Conservation (phyloP, 192 early-diverging fungal species). For the Podila clonocystis region DNA sequence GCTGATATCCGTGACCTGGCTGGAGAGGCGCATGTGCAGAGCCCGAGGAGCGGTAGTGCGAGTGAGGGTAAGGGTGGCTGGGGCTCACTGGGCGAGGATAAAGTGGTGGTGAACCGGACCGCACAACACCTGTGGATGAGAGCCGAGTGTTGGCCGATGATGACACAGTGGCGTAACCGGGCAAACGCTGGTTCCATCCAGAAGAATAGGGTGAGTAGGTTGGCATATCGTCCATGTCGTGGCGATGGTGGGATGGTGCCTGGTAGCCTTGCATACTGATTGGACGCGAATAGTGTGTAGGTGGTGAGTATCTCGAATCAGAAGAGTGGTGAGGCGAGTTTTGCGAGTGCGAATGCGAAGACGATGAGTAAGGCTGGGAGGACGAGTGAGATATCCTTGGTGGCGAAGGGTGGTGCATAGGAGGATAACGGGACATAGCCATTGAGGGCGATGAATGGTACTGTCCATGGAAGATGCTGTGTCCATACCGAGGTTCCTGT, state of each 20-base stretch:
- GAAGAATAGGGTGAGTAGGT: conserved; percentile 22
- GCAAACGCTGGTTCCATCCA: conserved; percentile 44
- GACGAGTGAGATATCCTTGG: conserved; percentile 2
- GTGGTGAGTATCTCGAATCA: conserved; percentile 1
- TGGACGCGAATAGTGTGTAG: conserved; percentile 8
- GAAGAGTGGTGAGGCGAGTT: background rate
- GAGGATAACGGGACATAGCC: conserved; percentile 41
- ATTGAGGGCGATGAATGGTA: conserved; percentile 34
- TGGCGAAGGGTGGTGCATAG: conserved; percentile 4
- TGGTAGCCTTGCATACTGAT: conserved; percentile 50
- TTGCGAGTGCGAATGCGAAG: conserved; percentile 3
- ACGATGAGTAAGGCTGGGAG: conserved; percentile 5
- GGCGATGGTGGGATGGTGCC: conserved; percentile 6
- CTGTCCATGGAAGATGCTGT: conserved; percentile 14
- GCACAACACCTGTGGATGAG: conserved; percentile 36
- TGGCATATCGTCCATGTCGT: conserved; percentile 28
- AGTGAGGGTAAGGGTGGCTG: conserved; percentile 15
- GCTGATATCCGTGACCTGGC: conserved; percentile 12
- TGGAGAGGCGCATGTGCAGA: conserved; percentile 4
- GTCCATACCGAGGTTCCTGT: background rate
- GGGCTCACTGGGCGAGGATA: conserved; percentile 21
- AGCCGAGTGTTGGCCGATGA: conserved; percentile 30
- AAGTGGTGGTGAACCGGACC: conserved; percentile 19
- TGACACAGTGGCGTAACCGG: conserved; percentile 41
- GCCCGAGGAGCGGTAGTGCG: conserved; percentile 10